Base-by-base conservation (phyloP, 177 flowering plant genomes). In the Vitis hybrid region DNA sequence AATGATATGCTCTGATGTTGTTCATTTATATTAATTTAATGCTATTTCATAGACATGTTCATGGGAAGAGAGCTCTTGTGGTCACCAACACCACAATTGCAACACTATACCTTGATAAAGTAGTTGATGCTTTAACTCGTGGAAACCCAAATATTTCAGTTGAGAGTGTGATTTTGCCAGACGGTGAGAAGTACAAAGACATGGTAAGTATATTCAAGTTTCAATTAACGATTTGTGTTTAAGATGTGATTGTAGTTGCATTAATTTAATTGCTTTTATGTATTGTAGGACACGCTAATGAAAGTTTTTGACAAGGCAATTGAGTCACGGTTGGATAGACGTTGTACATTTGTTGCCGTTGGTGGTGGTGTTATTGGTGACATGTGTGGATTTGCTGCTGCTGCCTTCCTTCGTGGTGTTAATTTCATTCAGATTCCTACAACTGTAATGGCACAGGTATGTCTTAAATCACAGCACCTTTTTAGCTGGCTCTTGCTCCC, bases 341-440 rank as follows among this genome's bases (percentile, higher is more conserved):
- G 90, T 11, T 86, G 88, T 63, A 96, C 99, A 65, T 92, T 96
- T 84, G 95, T 96, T 68, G 99, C 99, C 54, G 97, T 96, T 72
- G 99, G 99, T 63, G 99, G 99, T 66, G 99, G 99, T 63, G 99
- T 96, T 20, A 96, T 96, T 67, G 99, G 99, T 75, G 99, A 96
- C 71, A 93, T 96, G 99, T 96, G 98, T 85, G 99, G 99, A 46
- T 93, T 68, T 82, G 99, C 99, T 61, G 99, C 99, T 69, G 93
- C 99, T 55, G 73, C 98, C 63, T 93, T 82, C 76, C 95, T 96
- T 14, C 92, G 99, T 59, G 99, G 99, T 71, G 98, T 96, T 61
- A 93, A 93, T 75, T 96, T 96, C 71, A 91, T 96, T 81, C 99
- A 96, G 81, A 96, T 96, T 75, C 99, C 99, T 35, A 96, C 98